phyloP scores from a whole-genome alignment of 106 monocot genomes.

The Acorus gramineus region DNA sequence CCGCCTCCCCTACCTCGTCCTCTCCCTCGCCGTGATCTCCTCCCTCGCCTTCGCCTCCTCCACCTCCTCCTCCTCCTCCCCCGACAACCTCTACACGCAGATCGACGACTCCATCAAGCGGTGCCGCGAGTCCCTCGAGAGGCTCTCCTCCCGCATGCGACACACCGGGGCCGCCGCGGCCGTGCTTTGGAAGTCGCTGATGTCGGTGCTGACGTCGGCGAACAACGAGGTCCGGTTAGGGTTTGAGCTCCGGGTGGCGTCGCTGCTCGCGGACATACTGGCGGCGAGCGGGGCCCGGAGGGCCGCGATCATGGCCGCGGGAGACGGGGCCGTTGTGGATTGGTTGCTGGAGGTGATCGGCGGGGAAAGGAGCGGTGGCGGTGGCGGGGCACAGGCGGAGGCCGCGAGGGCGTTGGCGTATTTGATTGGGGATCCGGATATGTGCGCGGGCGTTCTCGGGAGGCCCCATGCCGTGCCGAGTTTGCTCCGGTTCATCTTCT shows the following conservation, averaged over 20 bases:
- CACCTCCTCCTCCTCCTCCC: slow-evolving; percentile 5
- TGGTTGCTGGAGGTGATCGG: slow-evolving; percentile 86
- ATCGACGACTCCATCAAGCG: slow-evolving; percentile 44
- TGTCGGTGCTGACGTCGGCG: slow-evolving; percentile 73
- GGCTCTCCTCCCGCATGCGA: slow-evolving; percentile 45
- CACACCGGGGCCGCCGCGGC: slow-evolving; percentile 63
- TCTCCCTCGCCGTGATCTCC: slow-evolving; percentile 13
- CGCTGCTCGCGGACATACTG: slow-evolving; percentile 75
- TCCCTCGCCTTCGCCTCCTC: slow-evolving; percentile 18
- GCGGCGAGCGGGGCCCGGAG: slow-evolving; percentile 67
- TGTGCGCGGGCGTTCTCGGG: slow-evolving; percentile 53
- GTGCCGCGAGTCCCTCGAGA: slow-evolving; percentile 27
- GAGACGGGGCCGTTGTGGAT: slow-evolving; percentile 81
- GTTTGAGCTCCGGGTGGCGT: slow-evolving; percentile 86
- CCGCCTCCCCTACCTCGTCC: slow-evolving; percentile 10
- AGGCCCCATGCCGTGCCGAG: slow-evolving; percentile 71
- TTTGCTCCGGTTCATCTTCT: slow-evolving; percentile 79
- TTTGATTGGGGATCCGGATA: slow-evolving; percentile 53
- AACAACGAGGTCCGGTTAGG: slow-evolving; percentile 86
- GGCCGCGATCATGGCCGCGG: slow-evolving; percentile 67
- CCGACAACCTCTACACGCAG: slow-evolving; percentile 25
- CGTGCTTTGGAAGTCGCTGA: slow-evolving; percentile 67
- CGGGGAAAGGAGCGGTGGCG: slow-evolving; percentile 19
- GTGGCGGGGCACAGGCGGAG: slow-evolving; percentile 68
- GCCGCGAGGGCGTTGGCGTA: slow-evolving; percentile 87